These are phyloP conservation scores for Hypoxylon intermedium DNA, from an alignment of 495 filamentous ascomycete genomes.

Conservation along the genomic window DNA sequence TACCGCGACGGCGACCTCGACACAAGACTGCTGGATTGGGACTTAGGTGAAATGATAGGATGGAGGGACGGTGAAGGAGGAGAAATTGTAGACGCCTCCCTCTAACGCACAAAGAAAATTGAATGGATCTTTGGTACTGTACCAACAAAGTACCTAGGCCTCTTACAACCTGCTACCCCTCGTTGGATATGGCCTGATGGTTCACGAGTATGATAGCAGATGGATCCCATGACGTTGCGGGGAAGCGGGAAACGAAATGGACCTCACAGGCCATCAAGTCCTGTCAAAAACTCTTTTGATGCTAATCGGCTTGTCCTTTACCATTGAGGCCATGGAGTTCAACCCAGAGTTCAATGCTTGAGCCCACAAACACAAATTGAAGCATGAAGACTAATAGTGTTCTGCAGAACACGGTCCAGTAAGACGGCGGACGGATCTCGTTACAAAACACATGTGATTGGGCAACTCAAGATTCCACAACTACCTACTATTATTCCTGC, in stretches of 20 bases:
- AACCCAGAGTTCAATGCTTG: too few species aligned
- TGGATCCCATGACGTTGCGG: constrained; percentile 31
- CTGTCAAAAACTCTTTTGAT: too few species aligned
- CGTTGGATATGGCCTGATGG: constrained; percentile 27
- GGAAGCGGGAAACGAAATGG: constrained; percentile 21
- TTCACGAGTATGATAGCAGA: constrained; percentile 25
- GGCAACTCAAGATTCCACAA: background rate
- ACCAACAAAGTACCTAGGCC: constrained; percentile 9
- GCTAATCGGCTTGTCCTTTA: too few species aligned
- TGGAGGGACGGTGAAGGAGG: constrained; percentile 18
- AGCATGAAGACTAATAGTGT: too few species aligned
- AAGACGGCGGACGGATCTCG: background rate
- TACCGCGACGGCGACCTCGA: background rate
- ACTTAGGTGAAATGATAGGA: constrained; percentile 11
- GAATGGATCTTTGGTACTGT: constrained; percentile 12
- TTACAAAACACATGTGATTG: background rate
- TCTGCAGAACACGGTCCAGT: too few species aligned
- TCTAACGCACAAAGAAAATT: constrained; percentile 23
- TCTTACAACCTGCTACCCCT: constrained; percentile 10
- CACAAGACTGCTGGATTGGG: background rate
- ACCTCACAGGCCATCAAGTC: constrained; percentile 8
- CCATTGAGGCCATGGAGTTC: too few species aligned
- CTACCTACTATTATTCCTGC: too few species aligned
- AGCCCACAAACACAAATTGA: too few species aligned
- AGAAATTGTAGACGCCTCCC: constrained; percentile 12